Base-by-base conservation (phyloP, 148 eudicot genomes). In the Cornus suecica region DNA sequence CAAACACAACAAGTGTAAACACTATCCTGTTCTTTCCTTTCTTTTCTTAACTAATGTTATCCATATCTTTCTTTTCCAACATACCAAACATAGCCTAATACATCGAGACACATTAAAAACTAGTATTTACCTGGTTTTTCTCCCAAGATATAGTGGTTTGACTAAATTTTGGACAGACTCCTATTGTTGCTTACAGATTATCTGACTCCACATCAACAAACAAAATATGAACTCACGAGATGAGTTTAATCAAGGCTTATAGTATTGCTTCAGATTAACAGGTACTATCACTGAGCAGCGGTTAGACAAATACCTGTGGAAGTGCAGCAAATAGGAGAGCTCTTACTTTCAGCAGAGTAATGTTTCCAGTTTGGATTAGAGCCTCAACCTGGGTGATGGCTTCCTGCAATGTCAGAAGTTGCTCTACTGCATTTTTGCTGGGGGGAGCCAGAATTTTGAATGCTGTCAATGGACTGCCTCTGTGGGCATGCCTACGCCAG, bases 341-440 rank as follows among this genome's bases (percentile, higher is more conserved):
- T 60, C 97, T 86, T 16, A 89, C 25, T 87, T 92, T 92, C 69
- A 92, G 81, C 70, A 90, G 85, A 80, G 87, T 77, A 74, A 92
- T 76, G 74, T 92, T 92, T 70, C 84, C 89, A 71, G 83, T 80
- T 79, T 89, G 97, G 74, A 92, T 82, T 66, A 86, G 42, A 22
- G 83, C 75, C 82, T 92, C 94, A 79, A 80, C 89, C 80, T 90
- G 97, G 73, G 88, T 69, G 51, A 92, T 83, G 37, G 92, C 90
- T 71, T 90, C 97, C 79, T 92, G 97, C 66, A 92, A 80, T 30
- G 85, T 85, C 73, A 90, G 76, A 58, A 92, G 87, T 84, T 88
- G 94, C 78, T 92, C 97, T 45, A 92, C 92, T 61, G 97, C 88
- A 83, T 90, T 92, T 79, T 82, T 83, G 58, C 76, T 77, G 0